Evolutionary conservation across 192 early-diverging fungal genomes (phyloP).

Genomic region (Linnemannia hyalina): DNA sequence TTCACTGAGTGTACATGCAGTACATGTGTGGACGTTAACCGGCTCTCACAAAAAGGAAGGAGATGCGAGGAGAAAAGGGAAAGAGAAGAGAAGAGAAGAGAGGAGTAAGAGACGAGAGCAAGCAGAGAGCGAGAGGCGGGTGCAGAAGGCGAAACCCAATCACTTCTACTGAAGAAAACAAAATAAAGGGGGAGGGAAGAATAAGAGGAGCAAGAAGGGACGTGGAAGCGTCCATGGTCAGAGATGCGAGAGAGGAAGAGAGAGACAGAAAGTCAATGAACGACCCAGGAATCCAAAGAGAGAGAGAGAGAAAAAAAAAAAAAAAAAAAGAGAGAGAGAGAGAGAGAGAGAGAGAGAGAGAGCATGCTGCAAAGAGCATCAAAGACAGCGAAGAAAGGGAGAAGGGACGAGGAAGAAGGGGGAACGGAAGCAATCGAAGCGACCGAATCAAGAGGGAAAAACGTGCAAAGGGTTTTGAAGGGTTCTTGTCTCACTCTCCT

Average conservation of each 20-base stretch:
- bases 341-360: neutral
- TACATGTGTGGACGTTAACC: neutral
- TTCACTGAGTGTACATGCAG: neutral
- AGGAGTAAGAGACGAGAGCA: neutral
- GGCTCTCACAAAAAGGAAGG: neutral
- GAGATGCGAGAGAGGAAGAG: no score
- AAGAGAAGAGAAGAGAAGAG: neutral
- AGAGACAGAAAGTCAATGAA: no score
- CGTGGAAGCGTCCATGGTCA: no score
- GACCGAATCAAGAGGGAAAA: neutral
- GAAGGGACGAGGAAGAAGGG: neutral
- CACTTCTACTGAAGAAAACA: no score
- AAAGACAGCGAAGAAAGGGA: neutral
- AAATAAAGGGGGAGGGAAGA: no score
- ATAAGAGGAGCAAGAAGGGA: no score
- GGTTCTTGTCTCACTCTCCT: neutral
- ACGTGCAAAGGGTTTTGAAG: neutral
- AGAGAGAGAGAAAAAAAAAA: no score
- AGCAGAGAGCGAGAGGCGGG: neutral
- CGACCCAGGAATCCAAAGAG: no score
- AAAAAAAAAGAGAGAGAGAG: neutral
- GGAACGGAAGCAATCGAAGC: neutral
- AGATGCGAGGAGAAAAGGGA: neutral
- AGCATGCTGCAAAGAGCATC: no score
- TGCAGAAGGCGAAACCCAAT: no score